Conservation (phyloP, 176 grass and related monocot species). For the Cenchrus purpureus region DNA sequence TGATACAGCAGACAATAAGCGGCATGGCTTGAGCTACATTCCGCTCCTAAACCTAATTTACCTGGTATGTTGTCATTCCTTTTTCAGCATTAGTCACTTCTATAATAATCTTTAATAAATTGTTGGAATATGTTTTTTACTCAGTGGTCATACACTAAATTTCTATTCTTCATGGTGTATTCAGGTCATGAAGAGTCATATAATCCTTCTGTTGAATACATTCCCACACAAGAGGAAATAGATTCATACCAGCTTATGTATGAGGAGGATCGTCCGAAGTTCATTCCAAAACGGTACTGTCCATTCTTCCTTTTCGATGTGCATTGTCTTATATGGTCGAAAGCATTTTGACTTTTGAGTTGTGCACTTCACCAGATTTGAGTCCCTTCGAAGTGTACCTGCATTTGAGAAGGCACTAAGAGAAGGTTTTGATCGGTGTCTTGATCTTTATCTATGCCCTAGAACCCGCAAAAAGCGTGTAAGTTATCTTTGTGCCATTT, state of each 20-base stretch:
- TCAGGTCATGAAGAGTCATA: constrained; percentile 98
- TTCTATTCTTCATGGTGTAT: constrained; percentile 46
- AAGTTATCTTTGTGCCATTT: constrained; percentile 37
- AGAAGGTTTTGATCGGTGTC: constrained; percentile 92
- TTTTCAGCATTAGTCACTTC: constrained; percentile 7
- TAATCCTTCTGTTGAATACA: constrained; percentile 93
- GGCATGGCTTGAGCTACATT: constrained; percentile 89
- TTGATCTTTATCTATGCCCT: constrained; percentile 96
- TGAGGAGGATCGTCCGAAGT: constrained; percentile 93
- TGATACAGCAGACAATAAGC: constrained; percentile 76
- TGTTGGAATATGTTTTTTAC: constrained; percentile 7
- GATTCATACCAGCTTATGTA: constrained; percentile 94
- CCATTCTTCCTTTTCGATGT: constrained; percentile 22
- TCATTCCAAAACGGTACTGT: constrained; percentile 82
- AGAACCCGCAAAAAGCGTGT: constrained; percentile 93
- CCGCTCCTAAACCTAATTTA: constrained; percentile 86
- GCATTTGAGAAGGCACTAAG: constrained; percentile 89
- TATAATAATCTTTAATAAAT: neutral
- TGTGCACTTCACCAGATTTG: constrained; percentile 61
- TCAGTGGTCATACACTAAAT: neutral
- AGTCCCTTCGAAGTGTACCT: constrained; percentile 83
- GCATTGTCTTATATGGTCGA: constrained; percentile 24
- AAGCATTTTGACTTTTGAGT: constrained; percentile 26
- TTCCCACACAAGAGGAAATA: constrained; percentile 98
- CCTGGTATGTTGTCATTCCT: constrained; percentile 58